Percentiles rank a stretch among this genome's conserved stretches.
These are phyloP conservation scores for Paraphoma chrysanthemicola DNA, from an alignment of 2,329 filamentous ascomycete species.

Conservation along the genomic window DNA sequence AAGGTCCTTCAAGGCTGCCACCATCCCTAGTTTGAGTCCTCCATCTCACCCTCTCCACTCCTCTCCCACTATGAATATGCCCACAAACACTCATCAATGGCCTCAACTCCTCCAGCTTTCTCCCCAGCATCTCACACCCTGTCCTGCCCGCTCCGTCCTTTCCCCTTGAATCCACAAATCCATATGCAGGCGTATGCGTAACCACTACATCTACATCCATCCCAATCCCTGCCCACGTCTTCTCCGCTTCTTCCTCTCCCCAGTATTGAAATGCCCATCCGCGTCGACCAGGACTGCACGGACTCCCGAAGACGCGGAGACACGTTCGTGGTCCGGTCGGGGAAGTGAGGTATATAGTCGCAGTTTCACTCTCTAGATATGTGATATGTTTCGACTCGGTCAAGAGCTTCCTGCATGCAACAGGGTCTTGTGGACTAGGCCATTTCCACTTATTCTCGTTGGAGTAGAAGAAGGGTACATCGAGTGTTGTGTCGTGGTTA, in stretches of 20 bases:
- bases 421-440: slow-evolving; percentile 60
- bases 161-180: slow-evolving; percentile 60
- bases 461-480: slow-evolving; percentile 65
- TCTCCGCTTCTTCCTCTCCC: slow-evolving; percentile 43
- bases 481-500: slow-evolving; percentile 78
- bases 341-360: slow-evolving; percentile 62
- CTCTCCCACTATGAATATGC: slow-evolving; percentile 74
- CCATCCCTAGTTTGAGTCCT: slow-evolving; percentile 41
- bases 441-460: slow-evolving; percentile 65
- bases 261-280: slow-evolving; percentile 74
- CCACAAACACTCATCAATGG: slow-evolving; percentile 73
- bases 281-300: slow-evolving; percentile 63
- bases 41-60: slow-evolving; percentile 70
- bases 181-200: slow-evolving; percentile 72
- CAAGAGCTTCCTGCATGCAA: slow-evolving; percentile 63
- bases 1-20: background rate
- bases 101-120: slow-evolving; percentile 65
- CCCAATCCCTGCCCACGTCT: slow-evolving; percentile 69
- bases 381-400: slow-evolving; percentile 60
- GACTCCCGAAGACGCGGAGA: slow-evolving; percentile 75
- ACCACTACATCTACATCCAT: slow-evolving; percentile 69
- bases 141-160: slow-evolving; percentile 34
- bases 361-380: slow-evolving; percentile 68
- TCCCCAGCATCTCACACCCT: slow-evolving; percentile 68
- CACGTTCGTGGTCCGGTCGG: slow-evolving; percentile 63